Conservation (phyloP, 2,329 filamentous ascomycete species). For the Achaetomium macrosporum region DNA sequence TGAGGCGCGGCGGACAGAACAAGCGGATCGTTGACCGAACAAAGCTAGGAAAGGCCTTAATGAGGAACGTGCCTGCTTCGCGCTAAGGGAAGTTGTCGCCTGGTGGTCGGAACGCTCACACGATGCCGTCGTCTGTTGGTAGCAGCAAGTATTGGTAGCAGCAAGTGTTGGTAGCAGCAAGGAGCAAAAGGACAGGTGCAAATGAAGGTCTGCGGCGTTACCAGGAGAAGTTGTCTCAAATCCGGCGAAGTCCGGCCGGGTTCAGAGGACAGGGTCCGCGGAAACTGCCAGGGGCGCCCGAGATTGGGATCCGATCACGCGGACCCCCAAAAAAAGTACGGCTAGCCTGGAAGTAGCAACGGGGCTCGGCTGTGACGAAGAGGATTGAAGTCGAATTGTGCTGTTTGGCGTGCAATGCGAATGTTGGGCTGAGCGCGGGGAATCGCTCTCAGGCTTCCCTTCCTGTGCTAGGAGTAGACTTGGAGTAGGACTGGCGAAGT, state of each 20-base stretch:
- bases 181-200: background rate
- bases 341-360: slow-evolving; percentile 15
- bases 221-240: slow-evolving; percentile 11
- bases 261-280: slow-evolving; percentile 5
- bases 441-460: too few relatives aligned
- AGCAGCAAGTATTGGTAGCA: too few relatives aligned
- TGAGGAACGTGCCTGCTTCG: background rate
- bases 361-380: background rate
- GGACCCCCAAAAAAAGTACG: slow-evolving; percentile 19
- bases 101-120: background rate
- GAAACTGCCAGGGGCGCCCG: slow-evolving; percentile 6
- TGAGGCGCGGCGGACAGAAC: background rate
- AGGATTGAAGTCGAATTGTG: background rate
- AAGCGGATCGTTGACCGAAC: background rate
- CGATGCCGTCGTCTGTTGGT: background rate
- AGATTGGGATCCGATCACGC: slow-evolving; percentile 21
- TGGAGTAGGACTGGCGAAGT: too few relatives aligned
- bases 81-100: background rate
- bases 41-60: background rate
- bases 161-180: background rate
- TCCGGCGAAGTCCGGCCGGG: slow-evolving; percentile 1
- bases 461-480: too few relatives aligned
- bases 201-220: slow-evolving; percentile 8
- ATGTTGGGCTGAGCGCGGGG: too few relatives aligned
- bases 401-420: background rate